phyloP scores from a whole-genome alignment of 768 basidiomycete species.

The Crassisporium funariophilum region DNA sequence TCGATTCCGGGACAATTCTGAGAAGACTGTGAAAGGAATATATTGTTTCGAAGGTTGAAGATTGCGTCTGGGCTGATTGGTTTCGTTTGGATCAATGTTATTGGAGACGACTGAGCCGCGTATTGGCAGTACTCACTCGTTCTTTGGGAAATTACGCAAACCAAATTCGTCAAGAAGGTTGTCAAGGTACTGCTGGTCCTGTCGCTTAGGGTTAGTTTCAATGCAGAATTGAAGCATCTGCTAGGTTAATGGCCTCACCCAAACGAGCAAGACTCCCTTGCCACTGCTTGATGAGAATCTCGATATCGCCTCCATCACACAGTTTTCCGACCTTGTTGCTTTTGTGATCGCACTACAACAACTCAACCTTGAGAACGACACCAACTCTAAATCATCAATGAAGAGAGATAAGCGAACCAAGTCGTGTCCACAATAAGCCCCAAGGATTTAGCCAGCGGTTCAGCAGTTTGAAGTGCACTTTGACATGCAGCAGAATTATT shows the following conservation, averaged over 20 bases:
- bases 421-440: conserved; percentile 8
- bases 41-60: conserved; percentile 10
- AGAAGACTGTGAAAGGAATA: conserved; percentile 10
- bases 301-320: conserved; percentile 5
- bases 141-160: conserved; percentile 8
- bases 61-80: conserved; percentile 2
- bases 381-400: neutral
- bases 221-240: neutral
- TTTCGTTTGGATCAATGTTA: too few species aligned
- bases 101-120: neutral
- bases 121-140: conserved; percentile 1
- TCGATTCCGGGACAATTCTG: conserved; percentile 8
- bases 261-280: conserved; percentile 8
- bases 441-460: conserved; percentile 8
- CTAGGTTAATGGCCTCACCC: conserved; percentile 1
- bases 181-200: conserved; percentile 10
- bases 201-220: too few species aligned
- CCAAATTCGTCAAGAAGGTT: conserved; percentile 7
- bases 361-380: too few species aligned
- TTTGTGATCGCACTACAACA: too few species aligned
- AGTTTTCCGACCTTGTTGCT: neutral
- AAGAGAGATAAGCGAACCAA: neutral
- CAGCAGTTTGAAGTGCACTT: conserved; percentile 2
- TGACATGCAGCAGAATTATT: neutral
- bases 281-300: conserved; percentile 10